Evolutionary conservation across 352 stramenopile genomes (phyloP).

Genomic region (Phytophthora macrochlamydospora): DNA sequence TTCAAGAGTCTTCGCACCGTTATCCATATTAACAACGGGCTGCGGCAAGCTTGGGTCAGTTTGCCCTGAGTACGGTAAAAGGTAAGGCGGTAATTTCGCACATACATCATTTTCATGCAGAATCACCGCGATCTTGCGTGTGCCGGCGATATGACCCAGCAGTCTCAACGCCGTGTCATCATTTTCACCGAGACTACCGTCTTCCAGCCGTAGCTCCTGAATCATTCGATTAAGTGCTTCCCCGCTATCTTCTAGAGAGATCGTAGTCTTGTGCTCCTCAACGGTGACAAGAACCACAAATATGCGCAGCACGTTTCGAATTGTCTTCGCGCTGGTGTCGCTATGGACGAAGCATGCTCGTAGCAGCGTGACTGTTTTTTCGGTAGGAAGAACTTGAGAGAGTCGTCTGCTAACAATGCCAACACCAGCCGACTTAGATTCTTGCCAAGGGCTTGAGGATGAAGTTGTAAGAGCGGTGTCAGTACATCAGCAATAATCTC

Average conservation of each 20-base stretch:
- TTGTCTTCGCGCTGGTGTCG: slow-evolving; percentile 48
- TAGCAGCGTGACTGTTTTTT: slow-evolving; percentile 79
- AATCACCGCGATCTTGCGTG: slow-evolving; percentile 52
- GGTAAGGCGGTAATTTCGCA: slow-evolving; percentile 44
- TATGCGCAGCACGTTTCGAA: slow-evolving; percentile 67
- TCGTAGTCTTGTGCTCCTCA: slow-evolving; percentile 80
- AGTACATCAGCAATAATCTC: slow-evolving; percentile 76
- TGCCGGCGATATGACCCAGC: slow-evolving; percentile 43
- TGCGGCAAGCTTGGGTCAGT: background rate
- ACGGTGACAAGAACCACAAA: slow-evolving; percentile 61
- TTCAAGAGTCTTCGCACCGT: background rate
- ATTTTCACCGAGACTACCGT: slow-evolving; percentile 41
- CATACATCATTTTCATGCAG: slow-evolving; percentile 67
- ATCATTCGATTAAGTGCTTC: slow-evolving; percentile 57
- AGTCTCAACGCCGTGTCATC: slow-evolving; percentile 47
- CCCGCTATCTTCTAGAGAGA: slow-evolving; percentile 72
- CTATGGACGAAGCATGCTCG: slow-evolving; percentile 59
- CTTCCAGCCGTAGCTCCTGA: slow-evolving; percentile 43
- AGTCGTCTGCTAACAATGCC: slow-evolving; percentile 69
- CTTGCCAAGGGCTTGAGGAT: slow-evolving; percentile 56
- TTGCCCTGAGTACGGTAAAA: slow-evolving; percentile 19
- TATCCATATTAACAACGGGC: slow-evolving; percentile 8
- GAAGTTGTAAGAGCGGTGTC: slow-evolving; percentile 63
- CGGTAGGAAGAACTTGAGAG: slow-evolving; percentile 80
- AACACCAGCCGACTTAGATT: slow-evolving; percentile 68